Evolutionary conservation across 1,139 yeast species (phyloP), one percentile per base, ranked within the genome.

Genomic region (Geotrichum carabidarum): DNA sequence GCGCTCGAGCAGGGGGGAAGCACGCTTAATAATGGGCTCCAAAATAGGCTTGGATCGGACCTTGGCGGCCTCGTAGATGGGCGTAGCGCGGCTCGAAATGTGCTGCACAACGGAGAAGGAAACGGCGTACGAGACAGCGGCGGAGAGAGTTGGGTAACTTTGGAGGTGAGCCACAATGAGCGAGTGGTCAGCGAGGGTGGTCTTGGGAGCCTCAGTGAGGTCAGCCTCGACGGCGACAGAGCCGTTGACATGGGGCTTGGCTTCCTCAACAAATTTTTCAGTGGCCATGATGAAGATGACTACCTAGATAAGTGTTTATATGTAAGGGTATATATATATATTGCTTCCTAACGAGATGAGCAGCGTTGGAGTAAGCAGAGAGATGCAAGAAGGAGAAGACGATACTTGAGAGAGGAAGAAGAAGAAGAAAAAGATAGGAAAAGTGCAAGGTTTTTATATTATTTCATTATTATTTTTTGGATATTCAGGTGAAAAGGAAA

Each of bases 71-170:
- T 78, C 75, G 62, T 79, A 62, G 47, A 81, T 66, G 12, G 86
- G 86, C 44, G 81, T 77, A 15, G 83, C 82, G 65, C 80, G 80
- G 30, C 84, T 78, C 8, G 82, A 77, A 66, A 82, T 79, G 46
- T 80, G 71, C 65, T 81, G 80, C 53, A 78, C 76, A 27, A 78
- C 75, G 9, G 86, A 85, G 63, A 79, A 76, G 12, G 84, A 79
- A 11, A 83, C 78, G 40, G 80, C 67, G 62, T 81, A 71, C 5
- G 84, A 83, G 54, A 80, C 80, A 52, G 81, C 63, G 4, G 86
- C 85, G 17, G 82, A 80, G 44, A 82, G 68, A 4, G 84, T 84
- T 1, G 86, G 85, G 59, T 73, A 74, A 51, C 78, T 74, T 52
- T 81, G 74, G 59, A 80, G 63, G 56, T 73, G 74, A 54, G 69